These are phyloP conservation scores for Senna tora DNA, from an alignment of 306 rosid genomes.

Conservation along the genomic window DNA sequence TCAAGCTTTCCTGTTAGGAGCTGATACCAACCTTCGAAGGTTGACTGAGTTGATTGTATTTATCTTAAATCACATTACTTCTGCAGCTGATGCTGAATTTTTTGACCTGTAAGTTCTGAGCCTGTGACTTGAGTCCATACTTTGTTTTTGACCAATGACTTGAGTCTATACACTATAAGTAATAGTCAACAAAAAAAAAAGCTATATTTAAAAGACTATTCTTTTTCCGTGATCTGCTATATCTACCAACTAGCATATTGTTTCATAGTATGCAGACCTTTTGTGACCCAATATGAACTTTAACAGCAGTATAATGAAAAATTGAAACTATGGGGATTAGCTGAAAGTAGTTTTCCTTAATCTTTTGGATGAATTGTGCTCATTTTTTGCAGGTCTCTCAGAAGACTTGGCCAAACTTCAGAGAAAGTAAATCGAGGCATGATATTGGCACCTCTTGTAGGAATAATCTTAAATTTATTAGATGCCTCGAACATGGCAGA, in stretches of 20 bases:
- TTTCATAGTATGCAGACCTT: conserved; percentile 8
- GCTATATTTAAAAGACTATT: not conserved
- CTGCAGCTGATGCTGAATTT: conserved; percentile 85
- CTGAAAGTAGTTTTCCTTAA: conserved; percentile 17
- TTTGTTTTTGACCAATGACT: too few relatives aligned
- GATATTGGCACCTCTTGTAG: conserved; percentile 92
- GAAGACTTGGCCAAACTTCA: conserved; percentile 74
- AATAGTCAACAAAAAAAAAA: not conserved
- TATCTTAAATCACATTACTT: conserved; percentile 78
- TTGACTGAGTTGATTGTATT: conserved; percentile 89
- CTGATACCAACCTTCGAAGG: conserved; percentile 89
- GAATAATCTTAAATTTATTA: conserved; percentile 85
- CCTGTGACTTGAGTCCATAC: conserved; percentile 9
- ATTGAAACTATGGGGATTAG: conserved; percentile 17
- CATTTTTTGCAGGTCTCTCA: conserved; percentile 63
- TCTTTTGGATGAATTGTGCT: conserved; percentile 12
- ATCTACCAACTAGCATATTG: not conserved
- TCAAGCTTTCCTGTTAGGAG: conserved; percentile 83
- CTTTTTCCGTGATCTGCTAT: not conserved
- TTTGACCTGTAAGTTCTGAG: conserved; percentile 84
- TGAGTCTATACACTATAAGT: conserved; percentile 4
- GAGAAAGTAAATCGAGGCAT: conserved; percentile 91
- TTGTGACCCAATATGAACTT: conserved; percentile 1
- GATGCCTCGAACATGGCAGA: conserved; percentile 66
- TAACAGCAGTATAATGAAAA: conserved; percentile 18